Evolutionary conservation across 192 early-diverging fungal species (phyloP), one percentile per base, ranked within the genome.

Genomic region (Backusella mclennaniae): DNA sequence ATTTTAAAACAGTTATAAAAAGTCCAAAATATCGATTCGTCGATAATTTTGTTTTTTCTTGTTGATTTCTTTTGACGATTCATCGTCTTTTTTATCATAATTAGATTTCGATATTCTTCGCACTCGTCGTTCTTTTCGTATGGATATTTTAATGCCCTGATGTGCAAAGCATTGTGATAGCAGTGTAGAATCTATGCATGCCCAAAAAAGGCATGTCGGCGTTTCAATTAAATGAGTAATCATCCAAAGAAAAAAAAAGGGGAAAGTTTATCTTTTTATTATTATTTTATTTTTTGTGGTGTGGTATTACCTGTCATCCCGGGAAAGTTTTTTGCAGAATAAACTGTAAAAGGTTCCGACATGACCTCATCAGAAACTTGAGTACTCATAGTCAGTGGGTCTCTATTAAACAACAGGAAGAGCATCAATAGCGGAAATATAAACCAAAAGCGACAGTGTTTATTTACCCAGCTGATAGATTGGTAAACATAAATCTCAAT

Each of bases 401-500:
- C 67, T 49, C 75, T 81, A 66, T 52, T 46, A n/a, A 19, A 3
- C 35, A 11, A 29, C n/a, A 44, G 36, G 2, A 17, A 15, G 44
- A 56, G 9, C n/a, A 26, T 29, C 7, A 59, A 59, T 26, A 59
- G 26, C 21, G 19, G 5, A 21, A 59, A 9, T 26, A 11, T 11
- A 44, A 14, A 44, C 9, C 9, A 44, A 14, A 44, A 44, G 3
- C 14, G 42, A 44, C 33, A 33, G 33, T 44, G 46, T 59, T 35
- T 59, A 36, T 33, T 26, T 74, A 79, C 77, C 73, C 77, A 42
- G 82, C 86, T 3, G 89, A 85, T 9, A 91, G 82, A 31, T 90
- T 77, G 1, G 87, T 85, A 74, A 94, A 90, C 49, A 87, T 85
- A 84, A 93, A 94, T 77, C 87, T 89, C 29, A 94, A 80, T 7